Evolutionary conservation across 352 stramenopile species (phyloP).

Genomic region (Phytophthora melonis): DNA sequence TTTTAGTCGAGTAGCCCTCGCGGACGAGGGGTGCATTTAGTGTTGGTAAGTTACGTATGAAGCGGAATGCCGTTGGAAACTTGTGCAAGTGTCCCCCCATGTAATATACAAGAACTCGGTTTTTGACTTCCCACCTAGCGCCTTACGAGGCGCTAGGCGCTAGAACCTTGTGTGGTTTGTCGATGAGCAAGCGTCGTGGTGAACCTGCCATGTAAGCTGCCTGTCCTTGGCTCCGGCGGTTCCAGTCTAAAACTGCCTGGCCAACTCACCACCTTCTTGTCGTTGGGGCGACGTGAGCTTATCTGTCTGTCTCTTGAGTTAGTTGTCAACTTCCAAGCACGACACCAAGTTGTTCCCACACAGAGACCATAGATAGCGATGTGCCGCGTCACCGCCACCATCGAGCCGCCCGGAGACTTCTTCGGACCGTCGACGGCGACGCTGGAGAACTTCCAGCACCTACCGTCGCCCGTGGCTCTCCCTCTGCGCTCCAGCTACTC

Average conservation of each 20-base stretch:
- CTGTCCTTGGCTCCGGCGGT: no score
- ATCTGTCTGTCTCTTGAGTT: neutral
- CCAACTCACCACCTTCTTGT: neutral
- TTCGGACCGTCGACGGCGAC: conserved; percentile 10
- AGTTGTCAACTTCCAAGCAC: neutral
- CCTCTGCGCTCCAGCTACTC: conserved; percentile 1
- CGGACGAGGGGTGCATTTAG: conserved; percentile 13
- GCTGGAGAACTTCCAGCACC: neutral
- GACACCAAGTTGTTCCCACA: neutral
- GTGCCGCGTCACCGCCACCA: conserved; percentile 2
- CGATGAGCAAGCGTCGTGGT: neutral
- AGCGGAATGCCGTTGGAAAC: neutral
- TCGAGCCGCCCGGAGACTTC: neutral
- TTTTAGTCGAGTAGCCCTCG: conserved; percentile 12
- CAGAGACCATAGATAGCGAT: neutral
- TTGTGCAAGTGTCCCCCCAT: neutral
- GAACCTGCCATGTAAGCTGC: neutral
- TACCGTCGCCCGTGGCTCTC: neutral
- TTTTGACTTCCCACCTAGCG: no score
- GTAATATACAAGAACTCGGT: conserved; percentile 1
- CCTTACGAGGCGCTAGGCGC: no score
- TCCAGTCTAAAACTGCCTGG: neutral
- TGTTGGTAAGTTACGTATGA: neutral
- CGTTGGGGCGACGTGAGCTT: neutral
- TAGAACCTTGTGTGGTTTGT: no score